These are phyloP conservation scores for Paxillus ammoniavirescens DNA, from an alignment of 768 basidiomycete genomes.

Conservation along the genomic window DNA sequence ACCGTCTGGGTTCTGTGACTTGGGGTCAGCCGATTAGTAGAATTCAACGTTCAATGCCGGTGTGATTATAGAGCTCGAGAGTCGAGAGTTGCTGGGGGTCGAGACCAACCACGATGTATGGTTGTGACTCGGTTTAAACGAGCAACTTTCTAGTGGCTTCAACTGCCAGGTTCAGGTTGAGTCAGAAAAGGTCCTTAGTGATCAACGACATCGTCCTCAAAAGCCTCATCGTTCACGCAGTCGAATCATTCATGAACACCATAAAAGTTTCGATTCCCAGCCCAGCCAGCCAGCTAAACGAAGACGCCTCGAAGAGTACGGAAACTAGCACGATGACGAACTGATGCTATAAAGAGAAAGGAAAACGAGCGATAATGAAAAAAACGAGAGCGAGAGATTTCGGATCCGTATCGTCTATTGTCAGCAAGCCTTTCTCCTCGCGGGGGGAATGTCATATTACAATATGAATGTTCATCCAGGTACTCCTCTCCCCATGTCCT, in stretches of 20 bases:
- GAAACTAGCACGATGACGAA: slow-evolving; percentile 6
- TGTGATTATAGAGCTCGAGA: too few species aligned
- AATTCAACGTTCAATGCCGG: too few species aligned
- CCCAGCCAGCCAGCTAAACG: slow-evolving; percentile 3
- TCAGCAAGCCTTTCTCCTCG: slow-evolving; percentile 6
- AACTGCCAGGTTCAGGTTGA: too few species aligned
- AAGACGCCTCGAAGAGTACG: slow-evolving; percentile 14
- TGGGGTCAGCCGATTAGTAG: background rate
- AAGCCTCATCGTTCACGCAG: too few species aligned
- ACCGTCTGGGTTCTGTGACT: too few species aligned
- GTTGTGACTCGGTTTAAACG: too few species aligned
- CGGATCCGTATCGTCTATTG: slow-evolving; percentile 3
- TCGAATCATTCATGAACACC: too few species aligned
- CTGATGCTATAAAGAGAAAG: background rate
- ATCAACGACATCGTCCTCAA: too few species aligned
- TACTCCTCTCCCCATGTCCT: slow-evolving; percentile 8
- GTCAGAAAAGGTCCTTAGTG: background rate
- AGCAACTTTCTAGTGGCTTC: too few species aligned
- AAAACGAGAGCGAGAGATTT: background rate
- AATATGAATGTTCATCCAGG: background rate
- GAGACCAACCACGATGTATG: too few species aligned
- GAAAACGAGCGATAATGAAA: slow-evolving; percentile 3
- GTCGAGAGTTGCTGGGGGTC: too few species aligned
- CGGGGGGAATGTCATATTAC: slow-evolving; percentile 8
- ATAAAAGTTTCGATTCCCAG: background rate